Evolutionary conservation across 2,329 filamentous ascomycete genomes (phyloP).

Genomic region (Diaporthe velutina): DNA sequence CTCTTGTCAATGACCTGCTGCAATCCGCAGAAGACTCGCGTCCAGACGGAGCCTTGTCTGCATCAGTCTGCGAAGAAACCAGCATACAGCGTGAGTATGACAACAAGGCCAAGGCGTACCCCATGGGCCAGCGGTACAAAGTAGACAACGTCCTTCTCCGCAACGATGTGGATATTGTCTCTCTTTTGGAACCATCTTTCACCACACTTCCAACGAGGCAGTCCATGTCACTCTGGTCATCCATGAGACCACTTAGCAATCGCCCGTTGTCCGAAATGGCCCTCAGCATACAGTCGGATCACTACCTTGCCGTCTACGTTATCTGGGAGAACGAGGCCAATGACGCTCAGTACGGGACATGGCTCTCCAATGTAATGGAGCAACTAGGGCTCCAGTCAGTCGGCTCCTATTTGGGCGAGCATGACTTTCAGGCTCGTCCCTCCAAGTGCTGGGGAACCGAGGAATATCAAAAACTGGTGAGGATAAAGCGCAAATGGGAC

Average conservation of each 20-base stretch:
- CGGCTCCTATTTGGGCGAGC: slow-evolving; percentile 3
- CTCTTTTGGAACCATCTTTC: background rate
- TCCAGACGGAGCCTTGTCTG: background rate
- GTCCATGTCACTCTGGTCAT: slow-evolving; percentile 10
- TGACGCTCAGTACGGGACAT: background rate
- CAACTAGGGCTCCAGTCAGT: background rate
- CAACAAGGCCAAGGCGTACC: slow-evolving; percentile 1
- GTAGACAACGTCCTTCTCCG: slow-evolving; percentile 5
- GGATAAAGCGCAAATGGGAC: background rate
- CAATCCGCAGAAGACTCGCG: background rate
- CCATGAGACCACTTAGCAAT: background rate
- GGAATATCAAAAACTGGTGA: background rate
- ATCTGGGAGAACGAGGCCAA: background rate
- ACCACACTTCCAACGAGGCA: slow-evolving; percentile 8
- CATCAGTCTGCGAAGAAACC: background rate
- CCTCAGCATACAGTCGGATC: slow-evolving; percentile 15
- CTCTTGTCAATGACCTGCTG: background rate
- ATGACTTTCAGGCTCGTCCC: background rate
- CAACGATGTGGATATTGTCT: background rate
- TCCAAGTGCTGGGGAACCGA: background rate
- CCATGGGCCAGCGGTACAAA: background rate
- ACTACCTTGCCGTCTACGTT: background rate
- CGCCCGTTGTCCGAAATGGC: background rate
- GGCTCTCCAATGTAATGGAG: background rate
- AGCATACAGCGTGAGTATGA: slow-evolving; percentile 9